Evolutionary conservation across 345 rosid genomes (phyloP).

Genomic region (Toxicodendron radicans): DNA sequence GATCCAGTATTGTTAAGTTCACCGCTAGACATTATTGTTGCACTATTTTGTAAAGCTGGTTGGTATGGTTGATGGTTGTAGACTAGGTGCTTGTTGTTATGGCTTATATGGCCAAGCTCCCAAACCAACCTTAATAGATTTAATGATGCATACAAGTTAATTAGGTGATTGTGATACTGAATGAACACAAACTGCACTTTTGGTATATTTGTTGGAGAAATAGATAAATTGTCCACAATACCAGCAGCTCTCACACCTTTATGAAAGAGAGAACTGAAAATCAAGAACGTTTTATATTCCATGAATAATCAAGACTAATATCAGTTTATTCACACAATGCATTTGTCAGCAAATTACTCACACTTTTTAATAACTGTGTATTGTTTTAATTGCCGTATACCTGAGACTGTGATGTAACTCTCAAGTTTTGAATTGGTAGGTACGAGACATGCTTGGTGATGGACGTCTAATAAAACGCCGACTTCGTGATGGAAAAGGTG

Average conservation of each 20-base stretch:
- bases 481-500: slow-evolving; percentile 87
- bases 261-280: not conserved
- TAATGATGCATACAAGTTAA: not conserved
- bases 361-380: not conserved
- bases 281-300: not conserved
- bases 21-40: not conserved
- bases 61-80: not conserved
- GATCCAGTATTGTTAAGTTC: not conserved
- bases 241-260: not conserved
- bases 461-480: slow-evolving; percentile 94
- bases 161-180: not conserved
- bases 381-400: slow-evolving; percentile 1
- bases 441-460: slow-evolving; percentile 97
- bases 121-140: not conserved
- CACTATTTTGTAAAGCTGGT: not conserved
- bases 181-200: not conserved
- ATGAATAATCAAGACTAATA: not conserved
- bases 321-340: not conserved
- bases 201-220: not conserved
- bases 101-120: not conserved
- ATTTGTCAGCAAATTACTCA: not conserved
- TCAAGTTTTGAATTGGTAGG: slow-evolving; percentile 49
- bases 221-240: not conserved
- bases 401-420: slow-evolving; percentile 17
- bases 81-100: not conserved